Conservation (phyloP, 2,329 filamentous ascomycete species). For the Phialemoniopsis sp. region DNA sequence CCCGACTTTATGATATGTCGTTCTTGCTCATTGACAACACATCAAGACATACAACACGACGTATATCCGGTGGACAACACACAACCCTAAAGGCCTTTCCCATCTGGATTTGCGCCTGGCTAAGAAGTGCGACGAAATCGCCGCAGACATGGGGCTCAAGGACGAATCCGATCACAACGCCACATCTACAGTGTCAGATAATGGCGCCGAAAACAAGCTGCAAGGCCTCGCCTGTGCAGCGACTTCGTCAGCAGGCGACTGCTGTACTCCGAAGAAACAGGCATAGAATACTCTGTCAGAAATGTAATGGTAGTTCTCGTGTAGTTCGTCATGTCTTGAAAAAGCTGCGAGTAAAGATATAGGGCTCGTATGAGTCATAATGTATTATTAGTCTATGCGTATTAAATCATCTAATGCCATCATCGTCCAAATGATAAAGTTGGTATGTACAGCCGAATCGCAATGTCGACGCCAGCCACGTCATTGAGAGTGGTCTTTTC, state of each 20-base stretch:
- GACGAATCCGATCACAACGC: background rate
- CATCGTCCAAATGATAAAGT: no score
- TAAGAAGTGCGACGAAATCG: slow-evolving; percentile 55
- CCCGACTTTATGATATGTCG: background rate
- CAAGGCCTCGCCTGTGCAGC: slow-evolving; percentile 42
- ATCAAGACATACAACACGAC: slow-evolving; percentile 58
- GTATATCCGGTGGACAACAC: slow-evolving; percentile 71
- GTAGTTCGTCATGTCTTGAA: no score
- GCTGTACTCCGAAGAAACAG: slow-evolving; percentile 42
- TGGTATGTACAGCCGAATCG: no score
- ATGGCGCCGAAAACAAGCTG: slow-evolving; percentile 26
- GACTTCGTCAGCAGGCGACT: slow-evolving; percentile 45
- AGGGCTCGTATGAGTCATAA: no score
- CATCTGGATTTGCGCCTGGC: slow-evolving; percentile 61
- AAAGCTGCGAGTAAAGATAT: no score
- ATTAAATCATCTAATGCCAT: no score
- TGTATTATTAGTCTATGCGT: no score
- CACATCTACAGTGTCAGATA: slow-evolving; percentile 10
- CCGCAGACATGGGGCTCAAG: slow-evolving; percentile 20
- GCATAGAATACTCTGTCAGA: background rate
- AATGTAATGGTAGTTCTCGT: no score
- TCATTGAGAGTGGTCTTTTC: no score
- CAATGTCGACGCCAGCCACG: no score
- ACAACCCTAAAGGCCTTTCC: slow-evolving; percentile 61
- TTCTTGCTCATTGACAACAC: no score